A percentile compares a stretch with the other conserved stretches of the same genome.
phyloP scores from a whole-genome alignment of 2,329 filamentous ascomycete genomes.

The Aschersonia sp. region DNA sequence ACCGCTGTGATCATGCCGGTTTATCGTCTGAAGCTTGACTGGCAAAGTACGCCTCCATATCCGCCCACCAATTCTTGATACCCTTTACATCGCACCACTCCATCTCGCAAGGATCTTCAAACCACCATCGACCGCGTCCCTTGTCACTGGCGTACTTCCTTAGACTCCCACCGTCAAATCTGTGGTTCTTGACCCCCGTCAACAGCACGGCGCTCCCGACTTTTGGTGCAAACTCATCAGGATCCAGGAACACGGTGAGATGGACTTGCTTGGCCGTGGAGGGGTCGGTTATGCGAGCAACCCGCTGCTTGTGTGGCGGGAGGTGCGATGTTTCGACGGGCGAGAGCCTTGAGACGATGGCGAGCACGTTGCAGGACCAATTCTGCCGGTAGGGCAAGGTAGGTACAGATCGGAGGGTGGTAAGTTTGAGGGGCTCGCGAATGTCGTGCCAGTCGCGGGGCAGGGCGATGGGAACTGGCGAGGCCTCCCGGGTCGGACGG shows the following conservation, averaged over 20 bases:
- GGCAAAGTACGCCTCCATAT: conserved; percentile 9
- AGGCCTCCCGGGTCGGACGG: not conserved
- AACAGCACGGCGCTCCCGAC: conserved; percentile 36
- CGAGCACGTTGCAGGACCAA: conserved; percentile 41
- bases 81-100: conserved; percentile 34
- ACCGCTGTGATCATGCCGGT: not conserved
- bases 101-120: conserved; percentile 29
- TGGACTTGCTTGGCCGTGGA: conserved; percentile 37
- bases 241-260: conserved; percentile 39
- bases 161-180: conserved; percentile 32
- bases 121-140: conserved; percentile 32
- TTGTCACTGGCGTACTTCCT: conserved; percentile 29
- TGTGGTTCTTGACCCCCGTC: conserved; percentile 42
- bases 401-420: conserved; percentile 32
- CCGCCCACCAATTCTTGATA: conserved; percentile 30
- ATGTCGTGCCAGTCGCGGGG: conserved; percentile 26
- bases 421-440: conserved; percentile 33
- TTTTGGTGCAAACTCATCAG: conserved; percentile 29
- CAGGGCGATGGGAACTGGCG: conserved; percentile 16
- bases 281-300: conserved; percentile 33
- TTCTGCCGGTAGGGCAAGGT: conserved; percentile 41
- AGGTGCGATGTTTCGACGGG: conserved; percentile 32
- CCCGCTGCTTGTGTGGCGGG: conserved; percentile 35
- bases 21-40: conserved; percentile 1
- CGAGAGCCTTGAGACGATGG: conserved; percentile 31